A percentile compares a stretch with the other conserved stretches of the same genome.
Evolutionary conservation across 2,329 filamentous ascomycete species (phyloP).

Genomic region (Cladosporium oxysporum): DNA sequence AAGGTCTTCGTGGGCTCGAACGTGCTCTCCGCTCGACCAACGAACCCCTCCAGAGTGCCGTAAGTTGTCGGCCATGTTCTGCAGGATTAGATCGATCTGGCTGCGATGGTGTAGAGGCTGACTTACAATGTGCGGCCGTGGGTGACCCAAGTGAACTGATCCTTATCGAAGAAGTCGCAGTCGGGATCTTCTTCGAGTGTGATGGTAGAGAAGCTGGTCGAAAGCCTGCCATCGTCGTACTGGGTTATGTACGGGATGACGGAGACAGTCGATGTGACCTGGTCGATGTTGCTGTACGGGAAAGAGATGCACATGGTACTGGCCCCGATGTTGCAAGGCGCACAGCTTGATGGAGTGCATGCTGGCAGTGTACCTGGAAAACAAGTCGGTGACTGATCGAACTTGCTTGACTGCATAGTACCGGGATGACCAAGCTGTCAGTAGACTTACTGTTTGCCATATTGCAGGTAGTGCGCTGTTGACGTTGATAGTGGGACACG

Average conservation of each 20-base stretch:
- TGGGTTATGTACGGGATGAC: slow-evolving; percentile 7
- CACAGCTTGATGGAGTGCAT: slow-evolving; percentile 7
- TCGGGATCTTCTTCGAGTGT: background rate
- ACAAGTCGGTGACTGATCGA: background rate
- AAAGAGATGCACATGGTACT: slow-evolving; percentile 9
- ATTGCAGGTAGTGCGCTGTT: background rate
- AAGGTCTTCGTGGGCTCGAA: background rate
- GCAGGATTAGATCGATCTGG: background rate
- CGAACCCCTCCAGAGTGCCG: background rate
- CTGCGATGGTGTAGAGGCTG: background rate
- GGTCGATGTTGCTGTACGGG: background rate
- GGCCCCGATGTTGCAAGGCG: slow-evolving; percentile 13
- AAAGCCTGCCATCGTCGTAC: background rate
- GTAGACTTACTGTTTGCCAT: background rate
- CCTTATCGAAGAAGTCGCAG: background rate
- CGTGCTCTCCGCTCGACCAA: background rate
- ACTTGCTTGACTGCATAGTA: background rate
- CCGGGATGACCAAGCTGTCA: background rate
- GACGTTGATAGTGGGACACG: background rate
- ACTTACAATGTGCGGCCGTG: slow-evolving; percentile 7
- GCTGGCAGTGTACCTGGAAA: background rate
- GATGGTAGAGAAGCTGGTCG: background rate
- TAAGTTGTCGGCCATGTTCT: slow-evolving; percentile 11
- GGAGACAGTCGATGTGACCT: slow-evolving; percentile 4
- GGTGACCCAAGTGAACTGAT: slow-evolving; percentile 5